phyloP scores from a whole-genome alignment of 1,139 yeast genomes.

The Pichia sp. region DNA sequence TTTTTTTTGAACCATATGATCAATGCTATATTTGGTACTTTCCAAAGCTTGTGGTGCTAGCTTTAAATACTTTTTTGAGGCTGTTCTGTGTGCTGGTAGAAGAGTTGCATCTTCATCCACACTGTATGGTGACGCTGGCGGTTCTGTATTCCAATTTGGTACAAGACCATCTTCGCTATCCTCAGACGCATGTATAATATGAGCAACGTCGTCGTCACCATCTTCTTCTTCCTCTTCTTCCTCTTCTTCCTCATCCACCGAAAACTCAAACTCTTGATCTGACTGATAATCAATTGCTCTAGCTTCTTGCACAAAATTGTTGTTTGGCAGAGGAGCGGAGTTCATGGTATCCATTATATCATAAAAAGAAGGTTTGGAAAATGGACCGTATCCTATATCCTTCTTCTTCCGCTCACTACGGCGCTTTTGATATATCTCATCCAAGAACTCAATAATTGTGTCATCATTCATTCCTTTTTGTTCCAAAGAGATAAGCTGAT shows the following conservation, averaged over 20 bases:
- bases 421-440: constrained; percentile 17
- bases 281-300: constrained; percentile 1
- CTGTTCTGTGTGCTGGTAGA: neutral
- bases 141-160: too few relatives aligned
- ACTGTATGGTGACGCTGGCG: neutral
- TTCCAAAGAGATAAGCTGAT: constrained; percentile 22
- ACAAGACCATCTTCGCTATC: too few relatives aligned
- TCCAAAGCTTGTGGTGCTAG: too few relatives aligned
- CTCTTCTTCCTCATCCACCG: constrained; percentile 4
- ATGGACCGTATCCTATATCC: constrained; percentile 25
- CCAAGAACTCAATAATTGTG: constrained; percentile 22
- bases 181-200: too few relatives aligned
- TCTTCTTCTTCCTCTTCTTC: constrained; percentile 1
- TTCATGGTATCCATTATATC: constrained; percentile 15
- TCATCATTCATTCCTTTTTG: constrained; percentile 23
- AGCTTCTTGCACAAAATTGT: neutral
- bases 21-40: too few relatives aligned
- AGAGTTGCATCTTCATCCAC: neutral
- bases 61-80: neutral
- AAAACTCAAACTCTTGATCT: constrained; percentile 8
- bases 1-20: neutral
- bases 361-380: constrained; percentile 17
- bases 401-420: constrained; percentile 19
- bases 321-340: too few relatives aligned
- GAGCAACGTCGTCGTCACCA: neutral